Percentiles rank a stretch among this genome's conserved stretches.
These are phyloP conservation scores for Chlamydomonas sp. DNA, from an alignment of 139 green algal genomes.

Conservation along the genomic window DNA sequence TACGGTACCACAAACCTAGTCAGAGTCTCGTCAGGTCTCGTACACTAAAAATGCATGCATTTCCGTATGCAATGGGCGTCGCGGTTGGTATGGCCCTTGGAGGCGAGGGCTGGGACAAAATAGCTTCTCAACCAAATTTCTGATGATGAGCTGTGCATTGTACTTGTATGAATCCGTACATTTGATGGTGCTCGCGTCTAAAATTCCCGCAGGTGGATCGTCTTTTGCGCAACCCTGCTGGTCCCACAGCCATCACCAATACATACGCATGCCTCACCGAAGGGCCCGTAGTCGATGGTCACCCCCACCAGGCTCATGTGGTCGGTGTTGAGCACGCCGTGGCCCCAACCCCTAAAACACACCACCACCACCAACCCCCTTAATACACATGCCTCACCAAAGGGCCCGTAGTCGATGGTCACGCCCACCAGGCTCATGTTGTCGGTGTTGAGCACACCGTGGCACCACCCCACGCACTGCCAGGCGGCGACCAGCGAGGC, in stretches of 20 bases:
- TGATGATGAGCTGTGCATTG: too few species aligned
- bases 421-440: slow-evolving; percentile 76
- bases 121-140: too few species aligned
- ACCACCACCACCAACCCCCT: not conserved
- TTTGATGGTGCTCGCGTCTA: not conserved
- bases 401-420: slow-evolving; percentile 74
- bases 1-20: not conserved
- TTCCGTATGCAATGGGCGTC: too few species aligned
- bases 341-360: not conserved
- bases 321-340: slow-evolving; percentile 79
- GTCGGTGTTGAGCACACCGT: slow-evolving; percentile 79
- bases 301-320: slow-evolving; percentile 75
- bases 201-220: not conserved
- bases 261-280: slow-evolving; percentile 42
- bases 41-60: too few species aligned
- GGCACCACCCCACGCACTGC: slow-evolving; percentile 66
- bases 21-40: not conserved
- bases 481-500: slow-evolving; percentile 61
- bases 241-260: not conserved
- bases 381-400: slow-evolving; percentile 37
- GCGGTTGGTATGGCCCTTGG: too few species aligned
- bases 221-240: not conserved
- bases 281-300: slow-evolving; percentile 74
- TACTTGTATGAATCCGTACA: too few species aligned
- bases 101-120: too few species aligned